Conservation (phyloP, 1,139 yeast species). For the Zygosaccharomyces sapae region DNA sequence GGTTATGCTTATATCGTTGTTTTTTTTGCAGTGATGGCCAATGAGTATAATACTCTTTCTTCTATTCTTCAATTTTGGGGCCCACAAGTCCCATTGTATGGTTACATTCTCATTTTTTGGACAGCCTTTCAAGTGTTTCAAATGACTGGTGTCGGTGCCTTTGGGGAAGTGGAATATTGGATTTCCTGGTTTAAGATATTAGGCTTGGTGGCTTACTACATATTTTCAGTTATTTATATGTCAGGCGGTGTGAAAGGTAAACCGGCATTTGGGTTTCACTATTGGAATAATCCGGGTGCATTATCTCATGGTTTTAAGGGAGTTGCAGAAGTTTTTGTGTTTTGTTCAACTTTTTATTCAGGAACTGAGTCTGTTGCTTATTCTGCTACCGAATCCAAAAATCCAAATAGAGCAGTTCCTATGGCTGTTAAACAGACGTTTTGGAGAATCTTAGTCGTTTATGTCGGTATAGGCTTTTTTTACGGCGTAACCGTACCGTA, state of each 20-base stretch:
- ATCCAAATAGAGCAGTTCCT: slow-evolving; percentile 50
- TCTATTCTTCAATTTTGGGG: slow-evolving; percentile 31
- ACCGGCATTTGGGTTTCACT: slow-evolving; percentile 51
- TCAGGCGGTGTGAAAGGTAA: slow-evolving; percentile 58
- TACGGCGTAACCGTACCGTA: slow-evolving; percentile 67
- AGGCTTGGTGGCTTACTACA: slow-evolving; percentile 57
- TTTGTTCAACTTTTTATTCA: slow-evolving; percentile 61
- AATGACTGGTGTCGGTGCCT: slow-evolving; percentile 56
- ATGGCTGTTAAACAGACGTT: slow-evolving; percentile 62
- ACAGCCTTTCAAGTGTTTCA: slow-evolving; percentile 49
- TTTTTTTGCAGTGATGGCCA: slow-evolving; percentile 52
- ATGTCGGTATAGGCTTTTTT: slow-evolving; percentile 41
- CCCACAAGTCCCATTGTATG: slow-evolving; percentile 10
- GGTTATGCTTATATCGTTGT: slow-evolving; percentile 55
- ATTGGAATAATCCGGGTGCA: slow-evolving; percentile 56
- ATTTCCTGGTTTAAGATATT: slow-evolving; percentile 53
- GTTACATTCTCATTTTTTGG: slow-evolving; percentile 47
- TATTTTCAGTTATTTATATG: slow-evolving; percentile 53
- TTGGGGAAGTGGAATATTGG: slow-evolving; percentile 63
- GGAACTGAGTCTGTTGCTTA: slow-evolving; percentile 48
- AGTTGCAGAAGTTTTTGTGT: slow-evolving; percentile 58
- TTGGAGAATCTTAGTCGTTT: slow-evolving; percentile 56
- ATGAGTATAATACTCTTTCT: slow-evolving; percentile 46
- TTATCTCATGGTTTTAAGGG: slow-evolving; percentile 66
- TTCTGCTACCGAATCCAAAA: slow-evolving; percentile 47